Conservation (phyloP, 169 alveolate genomes). For the Eimeria zaria region DNA sequence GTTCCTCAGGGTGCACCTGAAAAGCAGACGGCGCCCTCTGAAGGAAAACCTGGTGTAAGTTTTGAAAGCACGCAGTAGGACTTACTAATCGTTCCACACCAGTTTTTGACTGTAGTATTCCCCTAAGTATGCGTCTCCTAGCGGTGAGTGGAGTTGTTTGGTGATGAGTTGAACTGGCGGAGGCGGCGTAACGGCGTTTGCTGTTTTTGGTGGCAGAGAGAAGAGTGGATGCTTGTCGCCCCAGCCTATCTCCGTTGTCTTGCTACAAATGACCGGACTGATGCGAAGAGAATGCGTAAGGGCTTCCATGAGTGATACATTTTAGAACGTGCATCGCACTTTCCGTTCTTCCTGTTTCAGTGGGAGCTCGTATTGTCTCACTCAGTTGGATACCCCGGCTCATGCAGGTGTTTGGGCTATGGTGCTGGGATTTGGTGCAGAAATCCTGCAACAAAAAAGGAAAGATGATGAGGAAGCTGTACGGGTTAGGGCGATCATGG, state of each 20-base stretch:
- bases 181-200: not conserved
- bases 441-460: slow-evolving; percentile 73
- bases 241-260: slow-evolving; percentile 81
- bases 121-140: not conserved
- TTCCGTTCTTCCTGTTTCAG: not conserved
- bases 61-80: not conserved
- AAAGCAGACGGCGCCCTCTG: not conserved
- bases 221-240: slow-evolving; percentile 84
- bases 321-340: not conserved
- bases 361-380: not conserved
- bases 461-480: slow-evolving; percentile 75
- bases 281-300: slow-evolving; percentile 45
- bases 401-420: not conserved
- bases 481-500: slow-evolving; percentile 81
- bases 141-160: not conserved
- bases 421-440: slow-evolving; percentile 46
- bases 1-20: not conserved
- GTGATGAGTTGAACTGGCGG: not conserved
- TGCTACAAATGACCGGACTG: slow-evolving; percentile 36
- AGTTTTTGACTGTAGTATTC: not conserved
- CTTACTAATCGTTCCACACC: not conserved
- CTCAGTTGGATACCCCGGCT: not conserved
- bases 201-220: slow-evolving; percentile 19
- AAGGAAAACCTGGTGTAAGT: slow-evolving; percentile 13
- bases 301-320: not conserved